phyloP scores from a whole-genome alignment of 495 filamentous ascomycete species.

The Penicillium flavigenum region DNA sequence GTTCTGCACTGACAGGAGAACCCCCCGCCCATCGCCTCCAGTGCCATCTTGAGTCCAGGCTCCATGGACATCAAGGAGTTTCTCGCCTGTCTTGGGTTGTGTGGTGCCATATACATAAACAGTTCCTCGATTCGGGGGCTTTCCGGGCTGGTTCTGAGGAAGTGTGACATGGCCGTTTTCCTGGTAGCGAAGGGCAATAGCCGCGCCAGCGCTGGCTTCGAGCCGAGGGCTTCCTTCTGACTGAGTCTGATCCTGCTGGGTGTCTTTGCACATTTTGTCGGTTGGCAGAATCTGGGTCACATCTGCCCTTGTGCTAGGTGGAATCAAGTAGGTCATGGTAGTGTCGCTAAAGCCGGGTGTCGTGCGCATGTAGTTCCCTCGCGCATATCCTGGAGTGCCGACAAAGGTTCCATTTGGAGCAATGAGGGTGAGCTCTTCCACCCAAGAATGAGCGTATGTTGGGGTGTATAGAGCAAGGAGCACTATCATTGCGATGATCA shows the following conservation, averaged over 20 bases:
- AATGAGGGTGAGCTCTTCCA: slow-evolving; percentile 70
- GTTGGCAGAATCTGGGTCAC: slow-evolving; percentile 28
- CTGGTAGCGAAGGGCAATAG: slow-evolving; percentile 69
- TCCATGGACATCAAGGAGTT: slow-evolving; percentile 65
- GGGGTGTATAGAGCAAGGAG: slow-evolving; percentile 39
- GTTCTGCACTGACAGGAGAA: slow-evolving; percentile 67
- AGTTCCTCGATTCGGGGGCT: slow-evolving; percentile 68
- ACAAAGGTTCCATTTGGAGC: slow-evolving; percentile 70
- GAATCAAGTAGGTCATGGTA: slow-evolving; percentile 53
- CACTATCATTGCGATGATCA: slow-evolving; percentile 13
- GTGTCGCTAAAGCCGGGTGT: slow-evolving; percentile 50
- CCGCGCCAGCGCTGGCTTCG: slow-evolving; percentile 62
- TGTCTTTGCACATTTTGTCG: slow-evolving; percentile 54
- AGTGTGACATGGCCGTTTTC: slow-evolving; percentile 89
- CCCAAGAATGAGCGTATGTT: slow-evolving; percentile 69
- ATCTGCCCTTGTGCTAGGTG: slow-evolving; percentile 42
- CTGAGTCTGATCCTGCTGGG: slow-evolving; percentile 54
- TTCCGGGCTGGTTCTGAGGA: slow-evolving; percentile 55
- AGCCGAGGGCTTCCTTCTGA: slow-evolving; percentile 59
- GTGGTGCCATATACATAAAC: slow-evolving; percentile 83
- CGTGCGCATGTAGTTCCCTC: slow-evolving; percentile 57
- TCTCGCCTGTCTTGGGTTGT: slow-evolving; percentile 58
- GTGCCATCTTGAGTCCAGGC: slow-evolving; percentile 73
- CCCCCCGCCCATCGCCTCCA: slow-evolving; percentile 72
- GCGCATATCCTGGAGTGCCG: slow-evolving; percentile 64